Percentiles rank a stretch among this genome's conserved stretches.
Evolutionary conservation across 2,329 filamentous ascomycete species (phyloP).

Genomic region (Phoma sp.): DNA sequence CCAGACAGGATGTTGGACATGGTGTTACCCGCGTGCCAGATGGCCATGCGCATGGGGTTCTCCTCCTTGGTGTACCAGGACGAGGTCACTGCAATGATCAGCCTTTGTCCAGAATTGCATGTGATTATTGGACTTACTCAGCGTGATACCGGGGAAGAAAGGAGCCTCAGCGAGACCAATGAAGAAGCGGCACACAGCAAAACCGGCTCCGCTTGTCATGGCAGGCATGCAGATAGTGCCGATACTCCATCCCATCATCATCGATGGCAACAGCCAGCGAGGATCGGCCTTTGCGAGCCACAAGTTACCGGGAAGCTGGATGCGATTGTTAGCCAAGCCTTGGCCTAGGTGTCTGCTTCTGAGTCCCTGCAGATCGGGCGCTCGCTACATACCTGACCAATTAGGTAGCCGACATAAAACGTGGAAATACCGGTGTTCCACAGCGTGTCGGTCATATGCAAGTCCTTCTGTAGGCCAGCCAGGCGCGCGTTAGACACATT

Average conservation of each 20-base stretch:
- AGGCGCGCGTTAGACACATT: slow-evolving; percentile 51
- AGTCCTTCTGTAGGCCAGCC: slow-evolving; percentile 48
- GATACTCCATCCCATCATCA: slow-evolving; percentile 53
- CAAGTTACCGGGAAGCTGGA: slow-evolving; percentile 55
- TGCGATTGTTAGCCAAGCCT: no score
- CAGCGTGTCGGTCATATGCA: slow-evolving; percentile 36
- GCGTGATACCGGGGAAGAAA: slow-evolving; percentile 47
- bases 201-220: slow-evolving; percentile 42
- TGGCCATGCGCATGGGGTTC: slow-evolving; percentile 52
- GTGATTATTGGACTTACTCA: slow-evolving; percentile 38
- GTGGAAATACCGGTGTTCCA: slow-evolving; percentile 52
- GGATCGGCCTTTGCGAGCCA: slow-evolving; percentile 51
- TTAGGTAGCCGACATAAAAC: slow-evolving; percentile 56
- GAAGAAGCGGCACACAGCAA: slow-evolving; percentile 48
- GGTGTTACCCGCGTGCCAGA: slow-evolving; percentile 56
- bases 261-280: slow-evolving; percentile 44
- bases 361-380: no score
- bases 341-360: no score
- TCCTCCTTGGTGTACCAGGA: slow-evolving; percentile 58
- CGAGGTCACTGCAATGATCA: slow-evolving; percentile 31
- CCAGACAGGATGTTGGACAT: slow-evolving; percentile 55
- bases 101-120: neutral
- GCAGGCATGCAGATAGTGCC: slow-evolving; percentile 55
- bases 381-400: slow-evolving; percentile 29
- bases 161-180: slow-evolving; percentile 49